These are phyloP conservation scores for Alternaria arbusti DNA, from an alignment of 2,329 filamentous ascomycete genomes.

Conservation along the genomic window DNA sequence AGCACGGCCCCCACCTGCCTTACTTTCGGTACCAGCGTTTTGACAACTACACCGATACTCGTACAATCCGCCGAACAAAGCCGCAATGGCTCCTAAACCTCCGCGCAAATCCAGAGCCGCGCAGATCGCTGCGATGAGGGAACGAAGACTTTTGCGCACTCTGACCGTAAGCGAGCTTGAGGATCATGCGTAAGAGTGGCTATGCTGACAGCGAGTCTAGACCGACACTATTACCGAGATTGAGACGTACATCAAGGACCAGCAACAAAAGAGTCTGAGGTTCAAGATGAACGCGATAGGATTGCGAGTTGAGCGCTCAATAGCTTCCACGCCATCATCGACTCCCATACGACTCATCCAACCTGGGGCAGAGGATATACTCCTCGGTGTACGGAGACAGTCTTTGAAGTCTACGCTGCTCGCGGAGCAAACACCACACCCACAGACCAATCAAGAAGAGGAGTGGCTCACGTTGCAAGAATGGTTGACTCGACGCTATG, in stretches of 20 bases:
- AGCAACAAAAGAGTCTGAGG: not conserved
- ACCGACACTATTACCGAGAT: not conserved
- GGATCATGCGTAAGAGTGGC: not conserved
- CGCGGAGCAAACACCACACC: not conserved
- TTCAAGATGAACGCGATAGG: not conserved
- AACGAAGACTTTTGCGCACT: not conserved
- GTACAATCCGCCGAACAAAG: not conserved
- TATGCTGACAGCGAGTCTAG: not conserved
- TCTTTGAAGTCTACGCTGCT: not conserved
- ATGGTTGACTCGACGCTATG: not conserved
- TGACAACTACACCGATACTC: not conserved
- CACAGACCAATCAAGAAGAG: not conserved
- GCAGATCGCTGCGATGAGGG: not conserved
- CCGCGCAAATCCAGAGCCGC: not conserved
- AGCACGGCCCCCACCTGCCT: not conserved
- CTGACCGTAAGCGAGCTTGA: not conserved
- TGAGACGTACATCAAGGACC: not conserved
- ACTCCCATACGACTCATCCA: not conserved
- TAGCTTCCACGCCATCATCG: not conserved
- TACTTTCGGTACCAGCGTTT: not conserved
- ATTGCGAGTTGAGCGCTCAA: not conserved
- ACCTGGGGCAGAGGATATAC: not conserved
- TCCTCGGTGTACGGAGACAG: not conserved
- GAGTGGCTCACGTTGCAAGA: not conserved
- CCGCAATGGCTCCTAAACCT: not conserved